Base-by-base conservation (phyloP, 176 grass and related monocot genomes). In the Aechmea fasciata region DNA sequence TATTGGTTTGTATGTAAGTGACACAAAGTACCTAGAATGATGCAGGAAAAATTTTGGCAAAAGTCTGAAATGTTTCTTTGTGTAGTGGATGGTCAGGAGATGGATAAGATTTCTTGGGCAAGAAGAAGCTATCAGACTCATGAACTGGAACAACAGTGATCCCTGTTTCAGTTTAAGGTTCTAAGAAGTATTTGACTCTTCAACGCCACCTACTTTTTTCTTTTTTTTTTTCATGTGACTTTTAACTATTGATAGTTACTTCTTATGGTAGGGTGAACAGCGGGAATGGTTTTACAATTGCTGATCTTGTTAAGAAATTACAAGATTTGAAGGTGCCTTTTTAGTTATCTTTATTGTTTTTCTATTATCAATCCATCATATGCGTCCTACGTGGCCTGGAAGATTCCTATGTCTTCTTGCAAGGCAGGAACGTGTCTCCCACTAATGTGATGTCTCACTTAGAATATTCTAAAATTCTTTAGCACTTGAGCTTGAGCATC, bases 11-110 rank as follows among this genome's bases (percentile, higher is more conserved):
- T 17, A 17, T 19, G 19, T 18, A 59, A 17, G 54, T 14, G 14
- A 17, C 7, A 59, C 54, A 59, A 59, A 17, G 14, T 59, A 59
- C 15, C 10, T 8, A 54, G 49, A 75, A 66, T 25, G 15, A 18
- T 52, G 24, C 50, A 55, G 48, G 15, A 5, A 48, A 74, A 41
- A 41, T 41, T 41, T 41, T 41, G 9, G 13, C 20, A 51, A n/a
- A 65, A 50, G 4, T 17, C 49, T 49, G 11, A 59, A 14, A 59
- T 15, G 48, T 54, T 51, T 51, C 22, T 22, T 53, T 64, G 18
- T 81, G 53, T 57, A 96, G 92, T 96, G 92, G 92, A 91, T 96
- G 82, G 92, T 96, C 52, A 91, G 92, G 82, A 88, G 92, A 91
- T 96, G 92, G 92, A 86, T 84, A 62, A 87, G 75, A 22, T 80